Conservation (phyloP, 2,329 filamentous ascomycete genomes). For the Phyllosticta citrichinensis region DNA sequence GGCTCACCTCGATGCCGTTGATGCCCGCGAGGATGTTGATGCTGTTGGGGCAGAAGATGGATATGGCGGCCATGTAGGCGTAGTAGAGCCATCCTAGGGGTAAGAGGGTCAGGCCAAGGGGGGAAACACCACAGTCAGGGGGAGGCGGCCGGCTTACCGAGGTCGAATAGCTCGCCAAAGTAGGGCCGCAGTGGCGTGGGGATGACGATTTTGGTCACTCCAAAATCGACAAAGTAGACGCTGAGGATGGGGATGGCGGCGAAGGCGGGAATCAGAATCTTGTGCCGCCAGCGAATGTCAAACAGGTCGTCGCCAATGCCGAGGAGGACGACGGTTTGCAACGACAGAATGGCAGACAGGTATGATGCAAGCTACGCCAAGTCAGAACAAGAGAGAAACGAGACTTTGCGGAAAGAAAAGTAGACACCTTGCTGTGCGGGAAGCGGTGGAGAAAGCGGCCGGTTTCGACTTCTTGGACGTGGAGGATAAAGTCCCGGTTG, state of each 20-base stretch:
- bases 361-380: slow-evolving; percentile 72
- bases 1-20: slow-evolving; percentile 93
- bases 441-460: slow-evolving; percentile 85
- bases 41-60: slow-evolving; percentile 96
- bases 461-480: slow-evolving; percentile 62
- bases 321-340: slow-evolving; percentile 82
- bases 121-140: background rate
- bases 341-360: slow-evolving; percentile 82
- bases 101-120: background rate
- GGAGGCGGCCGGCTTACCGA: slow-evolving; percentile 37
- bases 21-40: slow-evolving; percentile 99
- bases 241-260: slow-evolving; percentile 88
- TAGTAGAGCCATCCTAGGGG: slow-evolving; percentile 58
- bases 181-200: slow-evolving; percentile 77
- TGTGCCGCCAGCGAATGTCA: slow-evolving; percentile 97
- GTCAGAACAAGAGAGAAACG: background rate
- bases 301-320: slow-evolving; percentile 94
- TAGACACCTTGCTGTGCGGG: slow-evolving; percentile 75
- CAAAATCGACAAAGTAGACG: slow-evolving; percentile 97
- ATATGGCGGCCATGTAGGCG: slow-evolving; percentile 88
- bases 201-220: slow-evolving; percentile 89
- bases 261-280: slow-evolving; percentile 93
- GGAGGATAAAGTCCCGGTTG: slow-evolving; percentile 75
- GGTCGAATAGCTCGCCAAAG: slow-evolving; percentile 73
- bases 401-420: background rate